phyloP scores from a whole-genome alignment of 2,329 filamentous ascomycete species.

The Corinectria fuckeliana region DNA sequence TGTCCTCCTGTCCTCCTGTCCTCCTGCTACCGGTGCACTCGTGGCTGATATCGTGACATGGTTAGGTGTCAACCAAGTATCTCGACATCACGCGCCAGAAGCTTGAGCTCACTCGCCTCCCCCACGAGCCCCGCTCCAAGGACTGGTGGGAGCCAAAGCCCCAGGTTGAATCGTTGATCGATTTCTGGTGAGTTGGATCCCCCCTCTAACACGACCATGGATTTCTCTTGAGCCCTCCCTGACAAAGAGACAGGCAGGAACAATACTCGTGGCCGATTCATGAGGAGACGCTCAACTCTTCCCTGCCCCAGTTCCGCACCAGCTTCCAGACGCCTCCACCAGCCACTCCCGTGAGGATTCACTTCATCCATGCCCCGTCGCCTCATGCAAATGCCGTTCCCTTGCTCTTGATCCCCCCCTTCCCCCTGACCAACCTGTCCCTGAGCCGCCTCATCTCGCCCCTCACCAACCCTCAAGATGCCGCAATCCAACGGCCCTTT shows the following conservation, averaged over 20 bases:
- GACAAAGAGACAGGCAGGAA: constrained; percentile 61
- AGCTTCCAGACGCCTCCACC: constrained; percentile 51
- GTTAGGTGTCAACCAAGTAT: constrained; percentile 73
- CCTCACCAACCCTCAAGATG: constrained; percentile 60
- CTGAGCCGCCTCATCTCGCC: constrained; percentile 61
- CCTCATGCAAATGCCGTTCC: constrained; percentile 62
- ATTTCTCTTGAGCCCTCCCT: constrained; percentile 5
- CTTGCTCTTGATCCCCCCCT: constrained; percentile 69
- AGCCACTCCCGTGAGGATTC: constrained; percentile 59
- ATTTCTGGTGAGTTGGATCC: constrained; percentile 61
- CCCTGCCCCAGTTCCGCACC: constrained; percentile 70
- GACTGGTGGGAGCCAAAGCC: constrained; percentile 67
- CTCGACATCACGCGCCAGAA: constrained; percentile 72
- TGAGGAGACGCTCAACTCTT: constrained; percentile 63
- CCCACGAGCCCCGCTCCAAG: constrained; percentile 61
- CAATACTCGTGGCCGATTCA: constrained; percentile 69
- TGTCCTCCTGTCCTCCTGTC: too few relatives aligned
- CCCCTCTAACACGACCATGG: neutral
- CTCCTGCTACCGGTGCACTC: neutral
- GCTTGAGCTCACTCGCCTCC: constrained; percentile 69
- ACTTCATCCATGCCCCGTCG: constrained; percentile 69
- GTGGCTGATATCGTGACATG: constrained; percentile 37
- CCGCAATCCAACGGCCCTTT: constrained; percentile 58
- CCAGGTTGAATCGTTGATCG: constrained; percentile 68
- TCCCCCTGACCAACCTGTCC: constrained; percentile 69